These are phyloP conservation scores for Zymoseptoria ardabiliae DNA, from an alignment of 2,329 filamentous ascomycete species.

Conservation along the genomic window DNA sequence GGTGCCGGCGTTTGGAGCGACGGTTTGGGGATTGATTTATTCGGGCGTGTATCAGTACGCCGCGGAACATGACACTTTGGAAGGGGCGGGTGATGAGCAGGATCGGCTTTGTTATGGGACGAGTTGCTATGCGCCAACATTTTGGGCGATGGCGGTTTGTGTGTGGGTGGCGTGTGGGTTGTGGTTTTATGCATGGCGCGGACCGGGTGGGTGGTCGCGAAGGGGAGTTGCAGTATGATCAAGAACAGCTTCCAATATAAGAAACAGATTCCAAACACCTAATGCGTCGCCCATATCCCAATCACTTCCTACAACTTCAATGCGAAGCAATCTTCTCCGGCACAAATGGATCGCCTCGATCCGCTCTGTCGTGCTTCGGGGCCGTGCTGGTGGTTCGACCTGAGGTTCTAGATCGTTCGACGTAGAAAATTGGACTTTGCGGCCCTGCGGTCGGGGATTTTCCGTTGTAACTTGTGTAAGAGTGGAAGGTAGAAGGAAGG, in stretches of 20 bases:
- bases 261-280: background rate
- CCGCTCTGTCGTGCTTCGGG: too few relatives aligned
- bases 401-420: too few relatives aligned
- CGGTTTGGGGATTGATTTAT: slow-evolving; percentile 87
- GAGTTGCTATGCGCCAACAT: slow-evolving; percentile 66
- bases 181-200: slow-evolving; percentile 76
- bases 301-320: too few relatives aligned
- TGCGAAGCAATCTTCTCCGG: too few relatives aligned
- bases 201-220: slow-evolving; percentile 64
- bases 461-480: too few relatives aligned
- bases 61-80: slow-evolving; percentile 37
- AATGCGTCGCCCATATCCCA: background rate
- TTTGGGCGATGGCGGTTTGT: slow-evolving; percentile 78
- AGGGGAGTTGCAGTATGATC: slow-evolving; percentile 61
- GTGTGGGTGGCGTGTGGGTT: slow-evolving; percentile 69
- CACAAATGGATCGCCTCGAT: too few relatives aligned
- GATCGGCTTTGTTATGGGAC: slow-evolving; percentile 69
- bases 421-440: too few relatives aligned
- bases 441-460: too few relatives aligned
- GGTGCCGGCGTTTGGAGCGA: slow-evolving; percentile 79
- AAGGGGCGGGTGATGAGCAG: slow-evolving; percentile 29
- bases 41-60: slow-evolving; percentile 69
- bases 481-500: too few relatives aligned
- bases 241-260: background rate
- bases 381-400: too few relatives aligned